These are phyloP conservation scores for Viridothelium virens DNA, from an alignment of 495 filamentous ascomycete genomes.

Conservation along the genomic window DNA sequence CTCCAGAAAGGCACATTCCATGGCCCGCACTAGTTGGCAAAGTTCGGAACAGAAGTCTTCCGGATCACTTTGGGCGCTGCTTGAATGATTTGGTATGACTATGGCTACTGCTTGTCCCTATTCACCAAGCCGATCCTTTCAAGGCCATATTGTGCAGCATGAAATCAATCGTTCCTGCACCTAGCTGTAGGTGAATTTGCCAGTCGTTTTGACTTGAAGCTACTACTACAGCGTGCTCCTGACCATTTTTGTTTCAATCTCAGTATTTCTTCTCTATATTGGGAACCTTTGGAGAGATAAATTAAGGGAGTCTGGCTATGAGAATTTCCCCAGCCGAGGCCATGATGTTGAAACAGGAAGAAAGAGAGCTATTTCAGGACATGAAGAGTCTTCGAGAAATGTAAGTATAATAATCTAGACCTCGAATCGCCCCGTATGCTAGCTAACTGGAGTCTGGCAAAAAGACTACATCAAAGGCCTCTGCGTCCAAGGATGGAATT, in stretches of 20 bases:
- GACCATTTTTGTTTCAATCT: background rate
- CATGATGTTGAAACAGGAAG: background rate
- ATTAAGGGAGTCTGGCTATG: background rate
- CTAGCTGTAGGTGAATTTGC: no score
- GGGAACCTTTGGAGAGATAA: background rate
- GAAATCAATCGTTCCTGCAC: no score
- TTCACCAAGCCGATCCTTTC: background rate
- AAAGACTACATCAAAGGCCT: background rate
- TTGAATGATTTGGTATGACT: background rate
- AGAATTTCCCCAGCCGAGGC: background rate
- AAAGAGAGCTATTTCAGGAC: background rate
- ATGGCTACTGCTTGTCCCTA: background rate
- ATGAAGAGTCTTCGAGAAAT: background rate
- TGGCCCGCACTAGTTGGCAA: background rate
- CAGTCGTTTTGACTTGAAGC: no score
- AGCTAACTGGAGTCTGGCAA: background rate
- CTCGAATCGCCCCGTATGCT: background rate
- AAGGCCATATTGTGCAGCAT: background rate
- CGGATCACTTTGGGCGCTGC: background rate
- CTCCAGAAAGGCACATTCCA: background rate
- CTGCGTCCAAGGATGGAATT: background rate
- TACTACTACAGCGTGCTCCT: background rate
- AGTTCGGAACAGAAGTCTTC: background rate
- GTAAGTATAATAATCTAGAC: background rate
- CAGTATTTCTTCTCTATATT: background rate